Evolutionary conservation across 2,329 filamentous ascomycete species (phyloP).

Genomic region (Scytalidium sp.): DNA sequence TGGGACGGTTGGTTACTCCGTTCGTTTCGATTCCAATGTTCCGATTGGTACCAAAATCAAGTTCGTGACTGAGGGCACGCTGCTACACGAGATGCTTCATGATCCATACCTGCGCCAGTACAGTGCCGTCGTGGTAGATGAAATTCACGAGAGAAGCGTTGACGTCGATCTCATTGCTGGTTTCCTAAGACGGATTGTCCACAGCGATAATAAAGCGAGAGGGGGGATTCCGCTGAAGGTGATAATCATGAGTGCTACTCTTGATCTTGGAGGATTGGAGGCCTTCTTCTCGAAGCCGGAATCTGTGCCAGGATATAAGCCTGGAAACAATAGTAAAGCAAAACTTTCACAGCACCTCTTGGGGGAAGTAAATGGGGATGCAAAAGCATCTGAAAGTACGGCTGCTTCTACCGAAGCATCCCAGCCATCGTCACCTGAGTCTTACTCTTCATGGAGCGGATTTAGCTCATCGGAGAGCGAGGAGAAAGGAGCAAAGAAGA

Average conservation of each 20-base stretch:
- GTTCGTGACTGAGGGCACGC: slow-evolving; percentile 93
- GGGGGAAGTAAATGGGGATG: slow-evolving; percentile 1
- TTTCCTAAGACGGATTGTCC: slow-evolving; percentile 77
- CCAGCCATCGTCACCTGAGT: slow-evolving; percentile 12
- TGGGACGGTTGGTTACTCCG: slow-evolving; percentile 80
- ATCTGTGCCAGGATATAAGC: slow-evolving; percentile 23
- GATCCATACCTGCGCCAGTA: slow-evolving; percentile 83
- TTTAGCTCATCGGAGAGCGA: slow-evolving; percentile 14
- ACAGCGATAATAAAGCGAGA: slow-evolving; percentile 58
- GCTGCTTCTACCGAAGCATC: not conserved
- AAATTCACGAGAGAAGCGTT: slow-evolving; percentile 93
- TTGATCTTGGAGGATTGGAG: slow-evolving; percentile 76
- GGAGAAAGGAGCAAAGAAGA: slow-evolving; percentile 1
- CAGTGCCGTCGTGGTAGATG: slow-evolving; percentile 88
- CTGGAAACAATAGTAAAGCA: slow-evolving; percentile 21
- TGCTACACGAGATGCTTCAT: slow-evolving; percentile 86
- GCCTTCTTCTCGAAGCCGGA: slow-evolving; percentile 61
- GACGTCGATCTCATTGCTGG: slow-evolving; percentile 91
- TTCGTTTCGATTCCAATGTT: slow-evolving; percentile 86
- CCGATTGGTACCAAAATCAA: slow-evolving; percentile 85
- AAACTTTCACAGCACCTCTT: slow-evolving; percentile 19
- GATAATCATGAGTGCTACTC: slow-evolving; percentile 95
- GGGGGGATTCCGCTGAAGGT: slow-evolving; percentile 79
- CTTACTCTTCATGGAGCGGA: slow-evolving; percentile 19
- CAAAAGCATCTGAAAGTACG: not conserved